A percentile compares a stretch with the other conserved stretches of the same genome.
Evolutionary conservation across 192 early-diverging fungal genomes (phyloP).

Genomic region (Coemansia sp.): DNA sequence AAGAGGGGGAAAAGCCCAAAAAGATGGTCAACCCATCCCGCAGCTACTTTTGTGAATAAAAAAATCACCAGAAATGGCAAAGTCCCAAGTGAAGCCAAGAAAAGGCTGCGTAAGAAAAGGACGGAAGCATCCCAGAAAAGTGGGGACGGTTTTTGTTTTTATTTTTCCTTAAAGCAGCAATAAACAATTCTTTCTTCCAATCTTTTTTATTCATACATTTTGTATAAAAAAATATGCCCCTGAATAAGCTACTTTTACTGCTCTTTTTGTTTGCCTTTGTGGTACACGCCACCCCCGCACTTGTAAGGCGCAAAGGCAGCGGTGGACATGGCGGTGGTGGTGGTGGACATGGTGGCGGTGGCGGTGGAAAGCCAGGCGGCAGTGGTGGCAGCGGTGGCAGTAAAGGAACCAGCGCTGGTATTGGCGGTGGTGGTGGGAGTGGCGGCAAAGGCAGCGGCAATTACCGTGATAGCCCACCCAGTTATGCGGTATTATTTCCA

Average conservation of each 20-base stretch:
- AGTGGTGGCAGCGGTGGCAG: conserved; percentile 9
- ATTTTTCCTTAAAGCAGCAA: no score
- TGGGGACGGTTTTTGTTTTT: no score
- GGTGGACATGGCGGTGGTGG: conserved; percentile 9
- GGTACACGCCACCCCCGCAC: background rate
- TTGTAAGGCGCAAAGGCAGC: background rate
- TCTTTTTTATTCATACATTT: no score
- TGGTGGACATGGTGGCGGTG: background rate
- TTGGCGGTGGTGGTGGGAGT: conserved; percentile 37
- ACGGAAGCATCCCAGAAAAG: no score
- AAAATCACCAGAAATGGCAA: no score
- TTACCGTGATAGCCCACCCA: conserved; percentile 39
- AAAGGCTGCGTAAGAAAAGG: no score
- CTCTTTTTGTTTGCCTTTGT: conserved; percentile 17
- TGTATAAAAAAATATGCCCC: conserved; percentile 12
- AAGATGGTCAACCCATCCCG: no score
- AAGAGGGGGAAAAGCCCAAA: no score
- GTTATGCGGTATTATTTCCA: conserved; percentile 42
- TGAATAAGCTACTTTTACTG: conserved; percentile 12
- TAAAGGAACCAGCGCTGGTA: conserved; percentile 9
- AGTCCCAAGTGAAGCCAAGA: no score
- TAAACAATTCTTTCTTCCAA: no score
- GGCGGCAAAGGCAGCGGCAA: conserved; percentile 30
- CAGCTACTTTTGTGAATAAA: no score
- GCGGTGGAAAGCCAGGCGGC: conserved; percentile 11